These are phyloP conservation scores for Bipolaris oryzae DNA, from an alignment of 2,329 filamentous ascomycete genomes.

Conservation along the genomic window DNA sequence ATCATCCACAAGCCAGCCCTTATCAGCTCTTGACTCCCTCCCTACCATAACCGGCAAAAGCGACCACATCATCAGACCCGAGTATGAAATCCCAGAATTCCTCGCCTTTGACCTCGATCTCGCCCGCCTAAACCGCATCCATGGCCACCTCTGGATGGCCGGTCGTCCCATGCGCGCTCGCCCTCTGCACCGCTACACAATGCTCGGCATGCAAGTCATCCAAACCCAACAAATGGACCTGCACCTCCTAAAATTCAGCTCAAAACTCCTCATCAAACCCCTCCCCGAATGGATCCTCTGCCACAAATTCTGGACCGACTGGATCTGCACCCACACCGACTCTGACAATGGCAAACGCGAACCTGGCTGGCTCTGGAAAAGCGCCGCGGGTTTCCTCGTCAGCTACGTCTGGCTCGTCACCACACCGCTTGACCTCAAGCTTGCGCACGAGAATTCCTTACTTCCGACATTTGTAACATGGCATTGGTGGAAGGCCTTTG, in stretches of 20 bases:
- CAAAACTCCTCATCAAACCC: constrained; percentile 41
- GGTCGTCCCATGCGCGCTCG: constrained; percentile 46
- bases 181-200: constrained; percentile 45
- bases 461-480: constrained; percentile 41
- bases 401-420: constrained; percentile 46
- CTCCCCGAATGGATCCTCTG: constrained; percentile 42
- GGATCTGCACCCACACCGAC: constrained; percentile 22
- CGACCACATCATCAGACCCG: constrained; percentile 29
- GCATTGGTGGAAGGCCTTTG: constrained; percentile 45
- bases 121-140: constrained; percentile 40
- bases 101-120: constrained; percentile 40
- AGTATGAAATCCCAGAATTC: constrained; percentile 35
- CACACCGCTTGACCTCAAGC: constrained; percentile 41
- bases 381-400: constrained; percentile 41
- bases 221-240: constrained; percentile 46
- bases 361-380: constrained; percentile 7
- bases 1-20: constrained; percentile 22
- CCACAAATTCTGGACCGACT: constrained; percentile 38
- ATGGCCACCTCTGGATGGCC: constrained; percentile 46
- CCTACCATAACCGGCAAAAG: constrained; percentile 39
- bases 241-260: constrained; percentile 44
- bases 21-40: constrained; percentile 39
- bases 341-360: constrained; percentile 7
- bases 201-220: constrained; percentile 41
- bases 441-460: constrained; percentile 39